Evolutionary conservation across 75 land plant genomes (phyloP), one percentile per base, ranked within the genome.

Genomic region (Pinus taeda): DNA sequence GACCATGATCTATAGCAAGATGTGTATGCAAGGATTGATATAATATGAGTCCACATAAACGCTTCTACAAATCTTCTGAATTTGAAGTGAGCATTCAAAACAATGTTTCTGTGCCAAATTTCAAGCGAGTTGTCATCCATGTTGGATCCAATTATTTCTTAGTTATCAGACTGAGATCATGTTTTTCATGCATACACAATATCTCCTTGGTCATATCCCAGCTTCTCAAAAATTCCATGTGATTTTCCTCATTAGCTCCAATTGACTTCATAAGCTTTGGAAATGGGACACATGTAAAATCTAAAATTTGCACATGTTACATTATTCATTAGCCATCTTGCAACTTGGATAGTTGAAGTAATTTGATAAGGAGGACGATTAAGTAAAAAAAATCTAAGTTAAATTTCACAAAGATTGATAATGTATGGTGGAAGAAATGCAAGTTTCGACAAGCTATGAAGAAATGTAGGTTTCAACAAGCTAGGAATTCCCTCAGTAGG

Each of bases 251-350:
- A 77, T 86, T 87, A 20, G 86, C 79, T 77, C 86, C 96, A 61
- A 96, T 84, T 60, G 93, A 77, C 76, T 96, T 96, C 75, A 96
- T 93, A 60, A 96, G 87, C 91, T 93, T 96, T 57, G 96, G 90
- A 64, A 96, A 80, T 56, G 96, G 84, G 12, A 90, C 79, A 77
- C 98, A 96, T 21, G 91, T 85, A 75, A 96, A 96, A 33, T 93
- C 96, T 4, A 93, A 96, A 87, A 96, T 85, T 33, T n/a, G 93
- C 83, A 84, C 87, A 88, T 1, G 87, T 91, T 4, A 93, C 74
- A 42, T 70, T 83, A 74, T 81, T 62, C 90, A 96, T 88, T 36
- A 82, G 78, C 82, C 80, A 92, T 86, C 90, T 87, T 29, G 86
- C 80, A 75, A 77, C 91, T 84, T 96, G 94, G 77, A 96, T 90